Base-by-base conservation (phyloP, 1,284 basidiomycete genomes). In the Stygiomarasmius scandens region DNA sequence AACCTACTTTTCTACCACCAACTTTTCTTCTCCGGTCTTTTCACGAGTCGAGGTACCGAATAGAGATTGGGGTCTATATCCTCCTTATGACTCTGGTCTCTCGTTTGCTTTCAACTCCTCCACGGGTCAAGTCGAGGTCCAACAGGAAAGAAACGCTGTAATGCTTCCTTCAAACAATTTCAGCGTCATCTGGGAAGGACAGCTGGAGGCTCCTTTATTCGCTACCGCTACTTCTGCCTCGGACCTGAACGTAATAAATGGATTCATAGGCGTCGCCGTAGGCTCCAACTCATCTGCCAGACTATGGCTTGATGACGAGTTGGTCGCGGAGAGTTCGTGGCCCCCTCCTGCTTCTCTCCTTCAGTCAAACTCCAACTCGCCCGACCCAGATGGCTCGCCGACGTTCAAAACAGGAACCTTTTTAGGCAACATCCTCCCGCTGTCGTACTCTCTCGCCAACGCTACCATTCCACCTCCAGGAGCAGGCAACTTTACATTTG, bases 181-280 rank as follows among this genome's bases (percentile, higher is more conserved):
- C 52, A 69, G 67, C 49, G 67, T 61, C 3, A 62, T 67, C n/a
- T 71, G 69, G 68, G 69, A 71, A 60, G 69, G 69, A 38, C 51
- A 48, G 19, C 44, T 71, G 23, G 59, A 48, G 22, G 63, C 67
- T 5, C 68, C 68, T 6, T 63, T 66, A 3, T 63, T 64, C 61
- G n/a, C 4, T 43, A 60, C 64, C 20, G 54, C 58, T 27, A 55
- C 63, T 4, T 64, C 66, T 47, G 61, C 56, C 24, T 61, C 64
- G 3, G 66, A 64, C 29, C 55, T 51, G n/a, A 63, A 66, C n/a
- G 62, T 62, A 34, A 41, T 69, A 22, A 66, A 67, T 47, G 68
- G 60, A 10, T 56, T 50, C 23, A 54, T 62, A 10, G 61, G 59
- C 25, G 56, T 60, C 22, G 53, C 51, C 0, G 52, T 57, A 10